Evolutionary conservation across 2,329 filamentous ascomycete species (phyloP), one percentile per base, ranked within the genome.

Genomic region (Fusarium keratoplasticum): DNA sequence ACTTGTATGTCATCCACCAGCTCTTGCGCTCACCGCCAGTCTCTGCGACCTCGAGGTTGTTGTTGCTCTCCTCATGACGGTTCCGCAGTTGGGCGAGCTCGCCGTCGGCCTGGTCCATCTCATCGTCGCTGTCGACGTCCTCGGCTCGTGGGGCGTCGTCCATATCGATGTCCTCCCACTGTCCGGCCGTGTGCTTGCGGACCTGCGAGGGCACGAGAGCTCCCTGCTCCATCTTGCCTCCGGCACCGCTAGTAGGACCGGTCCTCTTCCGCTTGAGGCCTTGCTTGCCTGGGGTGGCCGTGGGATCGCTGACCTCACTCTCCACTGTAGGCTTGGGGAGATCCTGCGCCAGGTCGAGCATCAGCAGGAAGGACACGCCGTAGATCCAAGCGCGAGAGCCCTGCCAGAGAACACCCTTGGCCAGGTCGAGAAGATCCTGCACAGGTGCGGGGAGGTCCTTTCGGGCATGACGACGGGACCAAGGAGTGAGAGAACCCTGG

Each of bases 1-100:
- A 99, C 83, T 97, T 97, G 87, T 93, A 95, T 6, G 95, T 97
- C 80, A 92, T 90, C 94, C 95, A 98, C 84, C 85, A 89, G 71
- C 82, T 84, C 70, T 80, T 83, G 58, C 77, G 79, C 69, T 78
- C 77, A 66, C 74, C 78, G 54, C 73, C 73, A 60, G 73, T 72
- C 50, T 75, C 75, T 33, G 71, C 62, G 42, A 73, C 70, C 40
- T 78, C 75, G 8, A 73, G 40, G 54, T 65, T 40, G 61, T 71
- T 55, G 61, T 72, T 55, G 44, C 66, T 63, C 63, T 72, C 67
- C 64, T 73, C 76, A 72, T 73, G 77, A 47, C 65, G 71, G 71
- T 78, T 79, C 67, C 82, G 80, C 47, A 84, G 80, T 63, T 81
- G 78, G 16, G 80, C 77, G 31, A 83, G 79, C 75, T 83, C 82